Evolutionary conservation across 305 asterid genomes (phyloP), one percentile per base, ranked within the genome.

Genomic region (Fraxinus sp.): DNA sequence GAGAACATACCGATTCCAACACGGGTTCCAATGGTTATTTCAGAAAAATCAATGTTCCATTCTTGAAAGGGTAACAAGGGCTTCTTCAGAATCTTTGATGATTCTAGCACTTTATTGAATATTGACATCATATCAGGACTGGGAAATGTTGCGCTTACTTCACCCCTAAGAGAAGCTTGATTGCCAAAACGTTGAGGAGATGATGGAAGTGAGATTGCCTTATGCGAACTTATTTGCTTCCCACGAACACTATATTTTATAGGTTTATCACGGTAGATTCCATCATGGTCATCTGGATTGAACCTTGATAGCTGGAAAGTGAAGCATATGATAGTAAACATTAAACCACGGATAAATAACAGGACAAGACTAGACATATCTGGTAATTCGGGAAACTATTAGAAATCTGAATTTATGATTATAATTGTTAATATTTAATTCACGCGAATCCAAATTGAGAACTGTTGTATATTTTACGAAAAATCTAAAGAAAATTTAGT

Each of bases 31-130:
- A 92, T 92, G 80, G 93, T 86, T 78, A 93, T 72, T 87, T 94
- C 98, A 22, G 97, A 91, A 84, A 90, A 91, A 88, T 94, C 97
- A 36, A 94, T 93, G 84, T 93, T 92, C 98, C 98, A 94, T 88
- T 91, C 98, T 85, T 89, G 85, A 41, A 86, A 94, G 39, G 97
- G 97, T 79, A 94, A 88, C 88, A 94, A 84, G 77, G 97, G 97
- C 89, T 88, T 91, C 88, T 87, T 89, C 83, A 88, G 86, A 87
- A 93, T 90, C 92, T 89, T 92, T 9, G 97, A 89, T 20, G 94
- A 90, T 84, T 93, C 97, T 37, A 94, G 89, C 85, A 93, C 94
- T 89, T 92, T 90, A 87, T 86, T 90, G 78, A 91, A 87, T 79
- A 89, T 86, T 57, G 94, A 85, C 89, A 89, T 85, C 89, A 87